phyloP scores from a whole-genome alignment of 768 basidiomycete species.

The Agaricus blazei region DNA sequence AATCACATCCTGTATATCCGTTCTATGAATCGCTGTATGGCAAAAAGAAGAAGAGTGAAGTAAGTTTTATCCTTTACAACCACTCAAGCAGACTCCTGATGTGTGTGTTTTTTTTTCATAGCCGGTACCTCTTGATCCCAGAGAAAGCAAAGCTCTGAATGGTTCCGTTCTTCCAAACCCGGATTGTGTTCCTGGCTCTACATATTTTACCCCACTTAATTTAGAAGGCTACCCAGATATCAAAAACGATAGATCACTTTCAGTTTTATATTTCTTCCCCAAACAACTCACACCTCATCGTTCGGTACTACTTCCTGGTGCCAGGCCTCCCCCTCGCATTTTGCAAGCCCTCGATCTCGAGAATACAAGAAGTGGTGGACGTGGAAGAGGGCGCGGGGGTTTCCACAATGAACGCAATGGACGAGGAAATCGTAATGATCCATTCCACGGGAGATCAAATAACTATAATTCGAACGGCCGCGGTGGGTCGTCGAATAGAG shows the following conservation, averaged over 20 bases:
- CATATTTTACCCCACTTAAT: conserved; percentile 73
- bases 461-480: conserved; percentile 26
- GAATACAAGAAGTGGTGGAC: conserved; percentile 50
- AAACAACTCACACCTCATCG: conserved; percentile 81
- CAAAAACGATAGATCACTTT: conserved; percentile 80
- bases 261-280: conserved; percentile 86
- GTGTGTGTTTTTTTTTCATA: conserved; percentile 27
- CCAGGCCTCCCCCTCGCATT: conserved; percentile 49
- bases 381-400: conserved; percentile 46
- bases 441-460: conserved; percentile 41
- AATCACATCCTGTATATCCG: conserved; percentile 82
- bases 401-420: conserved; percentile 21
- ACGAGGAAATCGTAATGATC: conserved; percentile 36
- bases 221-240: conserved; percentile 68
- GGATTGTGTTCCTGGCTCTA: conserved; percentile 87
- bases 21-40: conserved; percentile 87
- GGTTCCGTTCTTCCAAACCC: conserved; percentile 82
- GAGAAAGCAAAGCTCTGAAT: conserved; percentile 70
- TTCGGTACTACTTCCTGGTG: conserved; percentile 76
- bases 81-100: conserved; percentile 10
- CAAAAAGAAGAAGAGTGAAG: conserved; percentile 78
- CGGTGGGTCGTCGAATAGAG: conserved; percentile 21
- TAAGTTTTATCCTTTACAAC: conserved; percentile 27
- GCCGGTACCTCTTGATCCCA: conserved; percentile 70
- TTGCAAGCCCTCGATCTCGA: conserved; percentile 73